Conservation (phyloP, 805 yeast species). For the Yarrowia porcina region DNA sequence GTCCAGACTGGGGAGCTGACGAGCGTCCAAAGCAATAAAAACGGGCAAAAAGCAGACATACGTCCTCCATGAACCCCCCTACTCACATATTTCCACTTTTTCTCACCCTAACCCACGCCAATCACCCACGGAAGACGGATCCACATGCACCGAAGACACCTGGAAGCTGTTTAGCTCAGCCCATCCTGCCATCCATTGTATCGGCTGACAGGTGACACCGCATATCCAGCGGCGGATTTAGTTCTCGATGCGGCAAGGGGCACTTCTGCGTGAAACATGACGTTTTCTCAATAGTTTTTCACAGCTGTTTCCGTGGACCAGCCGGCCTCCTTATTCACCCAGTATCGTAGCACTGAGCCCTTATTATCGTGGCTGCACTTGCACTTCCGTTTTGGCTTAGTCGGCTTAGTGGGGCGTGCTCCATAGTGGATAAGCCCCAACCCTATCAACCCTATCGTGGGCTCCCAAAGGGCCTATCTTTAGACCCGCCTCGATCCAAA, state of each 20-base stretch:
- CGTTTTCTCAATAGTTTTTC: too few species aligned
- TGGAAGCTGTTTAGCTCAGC: constrained; percentile 8
- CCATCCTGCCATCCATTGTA: too few species aligned
- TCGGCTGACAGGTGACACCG: not conserved
- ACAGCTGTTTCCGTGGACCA: not conserved
- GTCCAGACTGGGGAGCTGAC: not conserved
- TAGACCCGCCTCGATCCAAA: constrained; percentile 16
- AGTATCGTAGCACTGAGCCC: not conserved
- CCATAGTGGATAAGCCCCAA: constrained; percentile 9
- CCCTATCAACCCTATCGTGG: constrained; percentile 7
- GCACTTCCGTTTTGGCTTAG: constrained; percentile 10
- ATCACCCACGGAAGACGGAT: not conserved
- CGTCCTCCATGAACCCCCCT: too few species aligned
- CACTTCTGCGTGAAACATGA: not conserved
- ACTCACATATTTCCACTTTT: not conserved
- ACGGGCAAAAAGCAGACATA: not conserved
- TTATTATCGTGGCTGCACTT: constrained; percentile 8
- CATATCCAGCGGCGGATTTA: not conserved
- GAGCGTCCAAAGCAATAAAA: too few species aligned
- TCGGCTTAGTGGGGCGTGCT: constrained; percentile 2
- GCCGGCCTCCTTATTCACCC: not conserved
- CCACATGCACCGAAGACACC: constrained; percentile 9
- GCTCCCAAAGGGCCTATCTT: not conserved
- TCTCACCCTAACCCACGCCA: not conserved
- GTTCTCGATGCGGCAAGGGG: not conserved